Conservation (phyloP, 108 stramenopile species). For the Cylindrotheca closterium region DNA sequence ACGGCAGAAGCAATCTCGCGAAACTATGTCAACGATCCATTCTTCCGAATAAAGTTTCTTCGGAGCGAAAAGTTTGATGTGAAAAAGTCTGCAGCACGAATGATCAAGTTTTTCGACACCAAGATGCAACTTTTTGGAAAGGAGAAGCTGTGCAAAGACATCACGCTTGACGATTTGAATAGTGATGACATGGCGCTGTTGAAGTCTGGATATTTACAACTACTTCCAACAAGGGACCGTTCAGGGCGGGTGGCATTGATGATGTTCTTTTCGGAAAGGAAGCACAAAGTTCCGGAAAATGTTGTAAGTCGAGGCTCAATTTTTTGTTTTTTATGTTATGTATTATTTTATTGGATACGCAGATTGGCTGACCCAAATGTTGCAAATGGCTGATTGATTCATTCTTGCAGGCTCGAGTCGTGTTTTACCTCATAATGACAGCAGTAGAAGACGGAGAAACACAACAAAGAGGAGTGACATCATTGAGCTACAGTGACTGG, state of each 20-base stretch:
- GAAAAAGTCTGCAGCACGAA: neutral
- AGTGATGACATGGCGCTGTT: constrained; percentile 9
- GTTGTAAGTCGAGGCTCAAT: too few species aligned
- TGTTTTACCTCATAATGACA: constrained; percentile 1
- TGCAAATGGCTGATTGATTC: neutral
- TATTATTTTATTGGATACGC: neutral
- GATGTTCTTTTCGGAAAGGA: neutral
- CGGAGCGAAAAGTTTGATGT: constrained; percentile 6
- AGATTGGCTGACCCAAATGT: neutral
- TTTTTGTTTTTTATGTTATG: too few species aligned
- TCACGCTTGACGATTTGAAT: constrained; percentile 12
- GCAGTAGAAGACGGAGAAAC: constrained; percentile 9
- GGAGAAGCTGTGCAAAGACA: constrained; percentile 2
- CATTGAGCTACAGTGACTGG: neutral
- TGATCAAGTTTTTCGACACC: constrained; percentile 12
- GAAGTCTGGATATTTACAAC: constrained; percentile 5
- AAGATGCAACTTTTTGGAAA: constrained; percentile 23
- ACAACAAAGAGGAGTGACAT: constrained; percentile 2
- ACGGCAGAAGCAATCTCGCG: neutral
- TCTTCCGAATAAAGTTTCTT: neutral
- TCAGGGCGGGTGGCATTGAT: neutral
- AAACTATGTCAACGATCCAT: neutral
- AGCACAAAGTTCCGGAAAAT: neutral
- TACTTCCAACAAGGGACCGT: constrained; percentile 5
- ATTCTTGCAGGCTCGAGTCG: neutral